These are phyloP conservation scores for Zizania latifolia DNA, from an alignment of 176 grass and related monocot genomes.

Conservation along the genomic window DNA sequence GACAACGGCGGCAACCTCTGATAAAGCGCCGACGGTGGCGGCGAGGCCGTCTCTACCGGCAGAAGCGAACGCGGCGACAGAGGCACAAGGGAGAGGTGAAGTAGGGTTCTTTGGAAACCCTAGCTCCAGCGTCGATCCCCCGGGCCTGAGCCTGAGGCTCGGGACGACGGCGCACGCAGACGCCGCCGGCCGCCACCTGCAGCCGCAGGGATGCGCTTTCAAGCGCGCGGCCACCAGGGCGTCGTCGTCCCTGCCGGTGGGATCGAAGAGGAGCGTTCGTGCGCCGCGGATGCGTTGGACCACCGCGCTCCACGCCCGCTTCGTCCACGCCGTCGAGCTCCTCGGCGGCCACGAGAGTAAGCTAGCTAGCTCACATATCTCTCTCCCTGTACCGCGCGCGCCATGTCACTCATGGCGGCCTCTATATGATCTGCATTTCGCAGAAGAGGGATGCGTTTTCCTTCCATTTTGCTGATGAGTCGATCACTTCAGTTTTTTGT, in stretches of 20 bases:
- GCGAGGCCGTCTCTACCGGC: not conserved
- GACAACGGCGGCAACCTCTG: not conserved
- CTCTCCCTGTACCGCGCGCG: not conserved
- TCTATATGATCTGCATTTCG: not conserved
- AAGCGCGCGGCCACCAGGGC: constrained; percentile 46
- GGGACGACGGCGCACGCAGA: not conserved
- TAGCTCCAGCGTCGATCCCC: constrained; percentile 31
- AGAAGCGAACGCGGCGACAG: constrained; percentile 12
- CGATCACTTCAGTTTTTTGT: not conserved
- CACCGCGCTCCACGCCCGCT: constrained; percentile 76
- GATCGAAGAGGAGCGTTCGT: constrained; percentile 62
- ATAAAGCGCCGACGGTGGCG: constrained; percentile 10
- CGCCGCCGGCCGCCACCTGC: not conserved
- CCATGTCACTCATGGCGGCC: not conserved
- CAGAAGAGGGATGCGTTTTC: not conserved
- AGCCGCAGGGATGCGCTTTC: constrained; percentile 44
- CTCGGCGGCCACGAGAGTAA: constrained; percentile 98
- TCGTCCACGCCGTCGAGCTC: constrained; percentile 93
- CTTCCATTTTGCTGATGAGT: not conserved
- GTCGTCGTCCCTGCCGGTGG: not conserved
- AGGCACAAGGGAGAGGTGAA: constrained; percentile 36
- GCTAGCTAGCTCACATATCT: not conserved
- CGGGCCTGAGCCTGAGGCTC: constrained; percentile 42
- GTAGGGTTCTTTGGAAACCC: constrained; percentile 44
- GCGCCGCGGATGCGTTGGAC: constrained; percentile 98